Evolutionary conservation across 2,329 filamentous ascomycete species (phyloP).

Genomic region (Hymenoscyphus infarciens): DNA sequence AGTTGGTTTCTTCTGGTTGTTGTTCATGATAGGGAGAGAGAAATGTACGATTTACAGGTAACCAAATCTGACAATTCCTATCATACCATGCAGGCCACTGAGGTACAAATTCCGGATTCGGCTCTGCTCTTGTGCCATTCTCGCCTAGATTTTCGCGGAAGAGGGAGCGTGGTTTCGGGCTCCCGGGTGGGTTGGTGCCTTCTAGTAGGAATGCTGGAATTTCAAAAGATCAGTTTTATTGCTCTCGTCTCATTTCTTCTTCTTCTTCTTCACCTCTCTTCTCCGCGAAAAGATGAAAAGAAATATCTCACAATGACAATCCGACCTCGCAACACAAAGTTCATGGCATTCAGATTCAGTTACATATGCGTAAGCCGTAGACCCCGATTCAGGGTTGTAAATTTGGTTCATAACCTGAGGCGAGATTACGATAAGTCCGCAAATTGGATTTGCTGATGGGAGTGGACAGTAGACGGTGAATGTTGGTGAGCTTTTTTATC

Average conservation of each 20-base stretch:
- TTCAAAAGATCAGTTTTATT: too few relatives aligned
- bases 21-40: background rate
- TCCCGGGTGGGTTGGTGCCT: too few relatives aligned
- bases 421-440: background rate
- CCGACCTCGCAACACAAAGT: background rate
- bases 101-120: background rate
- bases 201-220: too few relatives aligned
- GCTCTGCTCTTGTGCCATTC: background rate
- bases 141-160: background rate
- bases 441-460: background rate
- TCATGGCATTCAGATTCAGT: background rate
- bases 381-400: background rate
- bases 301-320: too few relatives aligned
- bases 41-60: background rate
- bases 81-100: background rate
- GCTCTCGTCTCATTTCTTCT: too few relatives aligned
- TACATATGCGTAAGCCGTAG: background rate
- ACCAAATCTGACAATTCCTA: background rate
- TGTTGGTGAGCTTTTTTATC: background rate
- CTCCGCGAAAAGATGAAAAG: too few relatives aligned
- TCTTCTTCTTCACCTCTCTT: too few relatives aligned
- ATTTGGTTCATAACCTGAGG: background rate
- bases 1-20: background rate
- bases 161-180: background rate
- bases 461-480: background rate